Base-by-base conservation (phyloP, 345 rosid species). In the Murraya paniculata region DNA sequence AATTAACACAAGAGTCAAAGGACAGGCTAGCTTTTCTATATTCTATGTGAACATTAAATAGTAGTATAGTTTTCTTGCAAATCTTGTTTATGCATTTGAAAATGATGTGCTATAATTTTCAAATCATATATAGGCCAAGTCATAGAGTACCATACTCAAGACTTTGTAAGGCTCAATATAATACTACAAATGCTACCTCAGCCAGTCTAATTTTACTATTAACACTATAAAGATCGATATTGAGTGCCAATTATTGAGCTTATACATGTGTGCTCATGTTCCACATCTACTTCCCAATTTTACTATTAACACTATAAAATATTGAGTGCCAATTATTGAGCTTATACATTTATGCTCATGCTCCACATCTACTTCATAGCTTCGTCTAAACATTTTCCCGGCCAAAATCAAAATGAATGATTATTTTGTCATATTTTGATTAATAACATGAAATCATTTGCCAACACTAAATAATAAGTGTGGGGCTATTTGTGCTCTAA, bases 1-100 rank as follows among this genome's bases (percentile, higher is more conserved):
- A 7, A 73, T 64, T 1, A 56, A 69, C 82, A 84, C 27, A 85
- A 80, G 90, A 84, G 90, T 87, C 90, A 87, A 80, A 84, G 69
- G 62, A 64, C 77, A 77, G 69, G 74, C 77, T 77, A 65, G 74
- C 68, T 41, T 74, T 70, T 68, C 75, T 14, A 60, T 22, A 79
- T 81, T 80, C 86, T 73, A 85, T 60, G 2, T 39, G 45, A 39
- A 6, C 45, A 39, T 33, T 33, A 4, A 33, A 33, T 70, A 66
- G 53, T 35, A 64, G 48, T 38, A 28, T n/a, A n/a, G 16, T 21
- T 41, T 55, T 80, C 64, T 80, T 45, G 27, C n/a, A 36, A 19
- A 28, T 69, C 19, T 19, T 31, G n/a, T 30, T 22, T 22, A 14
- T 18, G 56, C 48, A 72, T 13, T 61, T 74, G 77, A 74, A 74